A percentile compares a stretch with the other conserved stretches of the same genome.
phyloP scores from a whole-genome alignment of 257 asterid species.

The Coffea canephora region DNA sequence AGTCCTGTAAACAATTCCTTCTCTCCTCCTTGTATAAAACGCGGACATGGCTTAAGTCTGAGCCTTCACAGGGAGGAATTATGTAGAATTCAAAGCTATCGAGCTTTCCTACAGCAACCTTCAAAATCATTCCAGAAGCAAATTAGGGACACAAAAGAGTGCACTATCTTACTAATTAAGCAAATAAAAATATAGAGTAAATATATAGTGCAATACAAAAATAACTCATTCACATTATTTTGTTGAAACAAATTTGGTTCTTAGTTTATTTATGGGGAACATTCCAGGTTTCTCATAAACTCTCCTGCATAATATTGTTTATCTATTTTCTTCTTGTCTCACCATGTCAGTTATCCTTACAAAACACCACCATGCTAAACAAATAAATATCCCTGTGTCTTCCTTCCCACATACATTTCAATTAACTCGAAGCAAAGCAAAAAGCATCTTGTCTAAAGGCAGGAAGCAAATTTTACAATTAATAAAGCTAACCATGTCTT shows the following conservation, averaged over 20 bases:
- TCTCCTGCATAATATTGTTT: no score
- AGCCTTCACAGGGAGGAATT: conserved; percentile 41
- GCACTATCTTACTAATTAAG: no score
- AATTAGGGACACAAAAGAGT: background rate
- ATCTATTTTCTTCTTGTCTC: no score
- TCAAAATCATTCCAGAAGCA: conserved; percentile 21
- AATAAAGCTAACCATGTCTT: background rate
- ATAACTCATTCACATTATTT: background rate
- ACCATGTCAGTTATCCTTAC: background rate
- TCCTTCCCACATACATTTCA: background rate
- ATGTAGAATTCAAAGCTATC: conserved; percentile 43
- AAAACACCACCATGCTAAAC: background rate
- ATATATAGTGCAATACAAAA: background rate
- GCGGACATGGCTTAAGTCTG: conserved; percentile 26
- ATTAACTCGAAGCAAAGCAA: background rate
- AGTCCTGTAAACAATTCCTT: conserved; percentile 14
- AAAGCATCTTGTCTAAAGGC: background rate
- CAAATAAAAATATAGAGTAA: background rate
- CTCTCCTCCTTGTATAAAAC: conserved; percentile 34
- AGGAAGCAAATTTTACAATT: background rate
- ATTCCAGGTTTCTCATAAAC: no score
- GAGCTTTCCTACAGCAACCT: conserved; percentile 61
- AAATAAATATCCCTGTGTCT: background rate
- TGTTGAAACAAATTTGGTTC: background rate
- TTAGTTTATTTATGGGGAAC: background rate